Evolutionary conservation across 352 stramenopile genomes (phyloP).

Genomic region (Elongisporangium anandrum): DNA sequence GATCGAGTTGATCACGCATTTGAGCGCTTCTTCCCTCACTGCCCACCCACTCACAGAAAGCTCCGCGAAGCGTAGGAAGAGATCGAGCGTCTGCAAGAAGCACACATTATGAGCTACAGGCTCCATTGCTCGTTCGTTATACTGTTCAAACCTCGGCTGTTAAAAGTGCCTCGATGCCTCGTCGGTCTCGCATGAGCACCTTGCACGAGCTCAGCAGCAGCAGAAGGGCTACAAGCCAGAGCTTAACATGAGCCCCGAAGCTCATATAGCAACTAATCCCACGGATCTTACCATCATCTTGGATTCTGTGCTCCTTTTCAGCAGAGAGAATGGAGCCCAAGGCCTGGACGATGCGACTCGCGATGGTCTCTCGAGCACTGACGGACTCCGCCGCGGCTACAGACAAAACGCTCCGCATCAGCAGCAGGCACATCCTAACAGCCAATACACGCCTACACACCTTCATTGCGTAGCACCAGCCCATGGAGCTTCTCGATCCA

Average conservation of each 20-base stretch:
- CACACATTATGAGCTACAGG: neutral
- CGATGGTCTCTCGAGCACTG: constrained; percentile 12
- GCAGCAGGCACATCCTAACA: neutral
- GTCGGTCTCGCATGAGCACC: constrained; percentile 63
- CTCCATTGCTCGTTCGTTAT: no score
- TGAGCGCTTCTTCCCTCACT: constrained; percentile 49
- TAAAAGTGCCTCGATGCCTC: constrained; percentile 55
- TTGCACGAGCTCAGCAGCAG: constrained; percentile 38
- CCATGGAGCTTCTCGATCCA: constrained; percentile 40
- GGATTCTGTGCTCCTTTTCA: constrained; percentile 4
- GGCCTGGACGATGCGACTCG: constrained; percentile 8
- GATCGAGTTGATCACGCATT: constrained; percentile 67
- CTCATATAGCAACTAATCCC: neutral
- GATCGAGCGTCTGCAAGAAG: constrained; percentile 27
- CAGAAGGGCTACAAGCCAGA: constrained; percentile 2
- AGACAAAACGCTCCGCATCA: neutral
- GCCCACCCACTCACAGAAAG: constrained; percentile 6
- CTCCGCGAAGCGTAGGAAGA: constrained; percentile 26
- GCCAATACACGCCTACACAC: constrained; percentile 4
- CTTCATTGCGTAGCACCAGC: constrained; percentile 21
- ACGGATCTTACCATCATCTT: constrained; percentile 15
- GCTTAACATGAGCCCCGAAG: neutral
- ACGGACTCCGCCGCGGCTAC: constrained; percentile 15
- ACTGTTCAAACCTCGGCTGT: constrained; percentile 22
- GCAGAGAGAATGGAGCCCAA: constrained; percentile 6